Percentiles rank a stretch among this genome's conserved stretches.
These are phyloP conservation scores for Cymbopogon citratus DNA, from an alignment of 176 grass and related monocot genomes.

Conservation along the genomic window DNA sequence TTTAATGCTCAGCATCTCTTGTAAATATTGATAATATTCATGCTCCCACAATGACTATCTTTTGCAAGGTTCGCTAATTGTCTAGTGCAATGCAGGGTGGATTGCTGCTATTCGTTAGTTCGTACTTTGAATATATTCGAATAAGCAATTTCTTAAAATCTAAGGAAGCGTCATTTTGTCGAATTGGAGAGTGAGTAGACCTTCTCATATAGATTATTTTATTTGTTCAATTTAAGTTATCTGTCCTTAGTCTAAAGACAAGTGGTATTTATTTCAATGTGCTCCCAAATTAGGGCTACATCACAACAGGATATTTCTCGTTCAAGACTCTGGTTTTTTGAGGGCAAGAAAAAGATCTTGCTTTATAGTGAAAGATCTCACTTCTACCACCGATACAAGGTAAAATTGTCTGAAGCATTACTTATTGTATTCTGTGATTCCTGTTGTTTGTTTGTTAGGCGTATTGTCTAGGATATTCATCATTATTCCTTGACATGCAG, in stretches of 20 bases:
- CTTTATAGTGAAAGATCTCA: constrained; percentile 97
- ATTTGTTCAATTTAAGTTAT: not conserved
- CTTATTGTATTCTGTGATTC: not conserved
- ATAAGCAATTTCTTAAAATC: constrained; percentile 76
- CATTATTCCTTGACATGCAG: constrained; percentile 41
- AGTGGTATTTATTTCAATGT: constrained; percentile 18
- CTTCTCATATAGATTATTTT: constrained; percentile 8
- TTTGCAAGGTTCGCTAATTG: constrained; percentile 23
- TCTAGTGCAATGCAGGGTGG: constrained; percentile 54
- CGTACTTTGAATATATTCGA: constrained; percentile 83
- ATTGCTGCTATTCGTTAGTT: constrained; percentile 77
- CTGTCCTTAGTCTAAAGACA: constrained; percentile 2
- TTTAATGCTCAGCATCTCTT: not conserved
- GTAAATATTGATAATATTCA: not conserved
- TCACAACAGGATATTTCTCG: constrained; percentile 84
- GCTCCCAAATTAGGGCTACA: constrained; percentile 48
- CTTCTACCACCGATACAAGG: constrained; percentile 97
- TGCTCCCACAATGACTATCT: constrained; percentile 9
- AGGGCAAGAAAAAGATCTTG: constrained; percentile 86
- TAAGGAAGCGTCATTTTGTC: constrained; percentile 82
- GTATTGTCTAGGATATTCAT: not conserved
- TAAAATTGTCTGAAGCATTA: constrained; percentile 9
- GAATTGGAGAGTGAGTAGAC: constrained; percentile 81
- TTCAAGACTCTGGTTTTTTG: constrained; percentile 88
- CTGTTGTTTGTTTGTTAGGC: not conserved